phyloP scores from a whole-genome alignment of 345 rosid genomes.

The Eucalyptus marginata region DNA sequence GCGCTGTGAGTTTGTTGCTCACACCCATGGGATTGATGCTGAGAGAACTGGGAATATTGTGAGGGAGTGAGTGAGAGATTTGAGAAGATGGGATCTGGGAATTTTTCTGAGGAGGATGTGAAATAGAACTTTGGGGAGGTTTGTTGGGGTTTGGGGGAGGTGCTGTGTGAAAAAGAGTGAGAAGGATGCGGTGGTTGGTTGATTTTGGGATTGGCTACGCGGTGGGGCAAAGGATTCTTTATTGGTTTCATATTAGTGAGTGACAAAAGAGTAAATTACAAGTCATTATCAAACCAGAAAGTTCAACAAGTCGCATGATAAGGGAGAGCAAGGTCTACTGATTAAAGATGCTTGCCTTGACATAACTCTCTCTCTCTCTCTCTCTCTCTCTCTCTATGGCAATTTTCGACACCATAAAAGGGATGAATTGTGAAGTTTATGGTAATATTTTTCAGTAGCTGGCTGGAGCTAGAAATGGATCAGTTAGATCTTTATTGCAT shows the following conservation, averaged over 20 bases:
- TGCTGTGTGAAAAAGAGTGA: background rate
- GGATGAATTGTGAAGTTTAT: background rate
- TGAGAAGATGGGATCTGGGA: background rate
- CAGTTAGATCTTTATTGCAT: background rate
- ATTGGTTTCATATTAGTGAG: background rate
- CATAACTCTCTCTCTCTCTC: background rate
- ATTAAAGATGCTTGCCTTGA: background rate
- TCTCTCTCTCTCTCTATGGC: background rate
- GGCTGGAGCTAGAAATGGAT: background rate
- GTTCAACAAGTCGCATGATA: background rate
- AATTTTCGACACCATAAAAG: background rate
- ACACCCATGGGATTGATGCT: slow-evolving; percentile 33
- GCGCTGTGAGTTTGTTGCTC: slow-evolving; percentile 76
- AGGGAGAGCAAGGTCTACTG: background rate
- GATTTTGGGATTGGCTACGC: background rate
- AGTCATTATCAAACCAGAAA: background rate
- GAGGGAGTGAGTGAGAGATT: background rate
- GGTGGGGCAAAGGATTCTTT: background rate
- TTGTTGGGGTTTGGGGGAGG: too few relatives aligned
- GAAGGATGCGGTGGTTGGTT: background rate
- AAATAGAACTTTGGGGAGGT: too few relatives aligned
- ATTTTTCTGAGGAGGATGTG: background rate
- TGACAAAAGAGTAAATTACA: background rate
- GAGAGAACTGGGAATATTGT: background rate
- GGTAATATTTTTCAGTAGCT: background rate